These are phyloP conservation scores for Kuraishia ogatae DNA, from an alignment of 805 yeast species.

Conservation along the genomic window DNA sequence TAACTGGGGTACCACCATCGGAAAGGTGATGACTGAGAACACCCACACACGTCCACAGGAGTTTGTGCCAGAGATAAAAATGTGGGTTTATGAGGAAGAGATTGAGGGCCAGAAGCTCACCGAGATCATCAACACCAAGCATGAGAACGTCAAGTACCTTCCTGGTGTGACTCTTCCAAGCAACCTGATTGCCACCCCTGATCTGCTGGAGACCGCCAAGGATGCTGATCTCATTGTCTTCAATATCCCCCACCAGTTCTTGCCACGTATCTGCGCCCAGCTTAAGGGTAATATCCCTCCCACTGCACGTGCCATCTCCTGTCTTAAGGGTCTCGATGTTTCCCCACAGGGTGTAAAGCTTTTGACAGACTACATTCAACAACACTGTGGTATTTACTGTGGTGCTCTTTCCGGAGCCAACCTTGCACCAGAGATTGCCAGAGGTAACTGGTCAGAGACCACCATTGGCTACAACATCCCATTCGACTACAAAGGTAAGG, in stretches of 20 bases:
- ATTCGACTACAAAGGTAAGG: conserved; percentile 54
- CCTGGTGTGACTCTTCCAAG: conserved; percentile 82
- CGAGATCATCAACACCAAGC: conserved; percentile 81
- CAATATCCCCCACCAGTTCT: conserved; percentile 96
- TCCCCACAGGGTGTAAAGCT: conserved; percentile 77
- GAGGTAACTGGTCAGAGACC: conserved; percentile 94
- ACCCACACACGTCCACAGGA: conserved; percentile 60
- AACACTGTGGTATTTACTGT: conserved; percentile 78
- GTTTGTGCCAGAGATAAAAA: conserved; percentile 68
- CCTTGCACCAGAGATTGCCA: conserved; percentile 94
- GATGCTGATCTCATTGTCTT: conserved; percentile 84
- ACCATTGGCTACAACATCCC: conserved; percentile 88
- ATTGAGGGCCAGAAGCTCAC: conserved; percentile 75
- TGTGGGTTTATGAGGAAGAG: conserved; percentile 96
- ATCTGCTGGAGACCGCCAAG: conserved; percentile 62
- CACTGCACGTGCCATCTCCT: conserved; percentile 79
- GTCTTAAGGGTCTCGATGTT: conserved; percentile 93
- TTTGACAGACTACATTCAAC: conserved; percentile 70
- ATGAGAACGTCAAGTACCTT: conserved; percentile 90
- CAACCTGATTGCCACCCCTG: conserved; percentile 87
- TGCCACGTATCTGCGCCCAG: conserved; percentile 67
- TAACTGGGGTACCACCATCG: conserved; percentile 97
- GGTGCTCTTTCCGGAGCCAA: conserved; percentile 98
- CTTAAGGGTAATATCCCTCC: conserved; percentile 69
- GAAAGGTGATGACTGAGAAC: conserved; percentile 91